Evolutionary conservation across 805 yeast species (phyloP).

Genomic region (Candida ponderosae): DNA sequence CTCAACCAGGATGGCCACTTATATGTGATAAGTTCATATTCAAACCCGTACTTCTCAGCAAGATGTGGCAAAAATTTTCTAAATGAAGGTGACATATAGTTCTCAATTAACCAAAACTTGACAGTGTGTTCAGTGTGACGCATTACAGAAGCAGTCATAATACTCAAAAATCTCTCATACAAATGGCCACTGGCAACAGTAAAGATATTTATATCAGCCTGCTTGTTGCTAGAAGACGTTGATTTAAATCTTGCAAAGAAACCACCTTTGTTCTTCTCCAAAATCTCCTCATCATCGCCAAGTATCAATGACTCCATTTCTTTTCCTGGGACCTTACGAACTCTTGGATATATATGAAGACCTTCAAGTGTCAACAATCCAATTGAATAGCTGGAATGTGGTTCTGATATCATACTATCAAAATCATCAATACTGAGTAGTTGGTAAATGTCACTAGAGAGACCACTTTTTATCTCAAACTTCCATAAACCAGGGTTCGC

Average conservation of each 20-base stretch:
- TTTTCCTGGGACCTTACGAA: constrained; percentile 33
- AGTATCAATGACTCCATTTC: constrained; percentile 17
- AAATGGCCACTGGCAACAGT: constrained; percentile 77
- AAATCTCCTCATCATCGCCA: constrained; percentile 6
- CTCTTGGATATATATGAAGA: constrained; percentile 33
- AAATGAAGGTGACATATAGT: constrained; percentile 68
- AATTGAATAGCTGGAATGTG: constrained; percentile 19
- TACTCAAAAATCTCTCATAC: constrained; percentile 65
- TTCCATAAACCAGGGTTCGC: constrained; percentile 67
- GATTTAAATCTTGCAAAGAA: constrained; percentile 9
- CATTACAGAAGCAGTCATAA: constrained; percentile 78
- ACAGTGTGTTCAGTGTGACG: constrained; percentile 54
- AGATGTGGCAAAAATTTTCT: constrained; percentile 50
- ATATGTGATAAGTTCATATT: constrained; percentile 72
- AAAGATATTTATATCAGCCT: constrained; percentile 71
- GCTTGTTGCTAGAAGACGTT: constrained; percentile 10
- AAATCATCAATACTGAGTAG: constrained; percentile 26
- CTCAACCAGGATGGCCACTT: constrained; percentile 93
- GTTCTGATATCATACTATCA: background rate
- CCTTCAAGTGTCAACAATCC: constrained; percentile 39
- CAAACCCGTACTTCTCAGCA: constrained; percentile 52
- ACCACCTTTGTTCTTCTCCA: constrained; percentile 5
- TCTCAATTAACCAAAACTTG: constrained; percentile 83
- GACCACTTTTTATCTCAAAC: constrained; percentile 36
- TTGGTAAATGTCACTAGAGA: constrained; percentile 33